Conservation (phyloP, 2,329 filamentous ascomycete genomes). For the Xylariomycetidae sp. region DNA sequence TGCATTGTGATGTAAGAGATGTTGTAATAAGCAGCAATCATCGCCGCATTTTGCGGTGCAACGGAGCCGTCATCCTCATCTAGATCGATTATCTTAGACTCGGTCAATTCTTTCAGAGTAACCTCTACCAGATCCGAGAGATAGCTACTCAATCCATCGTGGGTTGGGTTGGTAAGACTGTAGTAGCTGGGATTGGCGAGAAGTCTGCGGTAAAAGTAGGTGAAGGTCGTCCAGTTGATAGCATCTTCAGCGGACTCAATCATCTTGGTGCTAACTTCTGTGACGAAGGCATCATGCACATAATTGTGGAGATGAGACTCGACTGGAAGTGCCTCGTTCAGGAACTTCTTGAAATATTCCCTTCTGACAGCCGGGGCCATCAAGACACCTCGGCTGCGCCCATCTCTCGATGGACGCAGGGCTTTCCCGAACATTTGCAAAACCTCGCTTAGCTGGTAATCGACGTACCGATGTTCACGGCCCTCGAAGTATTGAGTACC, state of each 20-base stretch:
- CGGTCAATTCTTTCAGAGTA: conserved; percentile 82
- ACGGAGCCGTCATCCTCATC: conserved; percentile 92
- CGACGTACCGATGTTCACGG: conserved; percentile 92
- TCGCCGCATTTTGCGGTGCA: conserved; percentile 86
- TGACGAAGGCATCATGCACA: conserved; percentile 92
- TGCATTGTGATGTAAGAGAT: conserved; percentile 99
- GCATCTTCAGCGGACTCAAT: conserved; percentile 94
- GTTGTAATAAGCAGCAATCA: conserved; percentile 99
- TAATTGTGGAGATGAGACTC: conserved; percentile 91
- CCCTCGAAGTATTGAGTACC: conserved; percentile 97
- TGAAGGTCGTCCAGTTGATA: conserved; percentile 97
- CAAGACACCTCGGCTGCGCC: conserved; percentile 81
- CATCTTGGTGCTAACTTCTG: conserved; percentile 93
- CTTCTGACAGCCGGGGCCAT: conserved; percentile 95
- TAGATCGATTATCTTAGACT: conserved; percentile 92
- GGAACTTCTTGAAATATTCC: conserved; percentile 98
- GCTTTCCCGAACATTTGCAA: conserved; percentile 98
- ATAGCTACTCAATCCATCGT: conserved; percentile 90
- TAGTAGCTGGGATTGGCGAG: conserved; percentile 97
- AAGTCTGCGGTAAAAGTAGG: conserved; percentile 93
- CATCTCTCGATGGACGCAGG: conserved; percentile 72
- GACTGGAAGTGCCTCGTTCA: conserved; percentile 91
- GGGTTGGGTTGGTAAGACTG: conserved; percentile 78
- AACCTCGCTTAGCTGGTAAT: conserved; percentile 91
- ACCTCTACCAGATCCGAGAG: conserved; percentile 92